Evolutionary conservation across 768 basidiomycete species (phyloP).

Genomic region (Steccherinum ochraceum): DNA sequence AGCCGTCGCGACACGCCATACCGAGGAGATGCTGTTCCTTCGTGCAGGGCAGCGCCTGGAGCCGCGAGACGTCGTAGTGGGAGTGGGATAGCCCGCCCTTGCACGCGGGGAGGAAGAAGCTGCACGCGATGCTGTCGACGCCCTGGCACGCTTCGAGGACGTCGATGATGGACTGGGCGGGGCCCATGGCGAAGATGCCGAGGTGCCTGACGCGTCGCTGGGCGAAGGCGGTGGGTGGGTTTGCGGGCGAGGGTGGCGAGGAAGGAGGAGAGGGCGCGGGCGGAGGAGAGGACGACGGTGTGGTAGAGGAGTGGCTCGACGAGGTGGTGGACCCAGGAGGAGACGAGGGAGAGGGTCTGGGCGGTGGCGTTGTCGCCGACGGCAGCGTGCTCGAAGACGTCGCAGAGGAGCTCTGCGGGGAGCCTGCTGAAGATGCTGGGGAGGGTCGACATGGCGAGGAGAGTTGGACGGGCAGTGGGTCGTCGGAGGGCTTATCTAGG

Average conservation of each 20-base stretch:
- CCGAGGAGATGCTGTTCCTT: constrained; percentile 30
- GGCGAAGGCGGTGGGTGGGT: constrained; percentile 15
- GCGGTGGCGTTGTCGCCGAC: constrained; percentile 20
- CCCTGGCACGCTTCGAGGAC: constrained; percentile 26
- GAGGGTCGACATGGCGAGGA: constrained; percentile 3
- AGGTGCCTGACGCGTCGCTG: constrained; percentile 24
- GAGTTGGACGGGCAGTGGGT: not conserved
- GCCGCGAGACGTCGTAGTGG: not conserved
- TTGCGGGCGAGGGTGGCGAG: constrained; percentile 21
- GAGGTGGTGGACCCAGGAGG: constrained; percentile 25
- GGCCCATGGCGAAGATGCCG: constrained; percentile 30
- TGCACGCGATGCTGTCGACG: constrained; percentile 29
- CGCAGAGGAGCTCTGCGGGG: constrained; percentile 29
- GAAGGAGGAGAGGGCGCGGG: constrained; percentile 26
- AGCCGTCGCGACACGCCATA: constrained; percentile 29
- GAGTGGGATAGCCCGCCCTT: constrained; percentile 4
- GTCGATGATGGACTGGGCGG: constrained; percentile 24
- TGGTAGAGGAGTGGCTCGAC: constrained; percentile 30
- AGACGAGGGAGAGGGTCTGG: constrained; percentile 29
- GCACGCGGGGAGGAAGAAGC: constrained; percentile 27
- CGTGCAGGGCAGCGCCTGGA: constrained; percentile 12
- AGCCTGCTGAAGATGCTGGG: constrained; percentile 20
- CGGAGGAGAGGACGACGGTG: constrained; percentile 29
- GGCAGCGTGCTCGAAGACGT: constrained; percentile 32
- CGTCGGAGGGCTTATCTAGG: not conserved